phyloP scores from a whole-genome alignment of 1,139 yeast species.

The Pichia sp. region DNA sequence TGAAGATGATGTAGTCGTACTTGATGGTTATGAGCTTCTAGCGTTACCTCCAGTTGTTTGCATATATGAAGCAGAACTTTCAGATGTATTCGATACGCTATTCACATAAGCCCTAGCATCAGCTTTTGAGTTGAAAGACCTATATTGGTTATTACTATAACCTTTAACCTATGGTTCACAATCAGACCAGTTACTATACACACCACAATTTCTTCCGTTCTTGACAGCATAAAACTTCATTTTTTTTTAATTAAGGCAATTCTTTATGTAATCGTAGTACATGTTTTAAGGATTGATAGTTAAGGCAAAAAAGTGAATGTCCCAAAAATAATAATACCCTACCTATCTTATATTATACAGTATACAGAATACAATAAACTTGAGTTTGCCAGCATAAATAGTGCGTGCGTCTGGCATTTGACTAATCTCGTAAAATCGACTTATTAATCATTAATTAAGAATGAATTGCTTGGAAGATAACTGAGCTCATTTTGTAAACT shows the following conservation, averaged over 20 bases:
- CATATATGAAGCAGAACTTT: background rate
- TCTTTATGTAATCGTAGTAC: too few relatives aligned
- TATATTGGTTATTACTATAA: slow-evolving; percentile 14
- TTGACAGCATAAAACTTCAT: slow-evolving; percentile 22
- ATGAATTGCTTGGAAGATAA: too few relatives aligned
- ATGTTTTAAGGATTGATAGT: too few relatives aligned
- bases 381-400: too few relatives aligned
- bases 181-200: slow-evolving; percentile 16
- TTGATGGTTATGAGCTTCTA: background rate
- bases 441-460: too few relatives aligned
- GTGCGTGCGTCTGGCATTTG: too few relatives aligned
- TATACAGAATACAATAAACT: too few relatives aligned
- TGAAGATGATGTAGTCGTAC: background rate
- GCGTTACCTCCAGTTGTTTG: background rate
- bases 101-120: slow-evolving; percentile 15
- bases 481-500: background rate
- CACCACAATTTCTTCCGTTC: slow-evolving; percentile 16
- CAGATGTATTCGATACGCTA: background rate
- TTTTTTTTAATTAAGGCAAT: background rate
- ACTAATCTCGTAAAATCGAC: too few relatives aligned
- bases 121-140: slow-evolving; percentile 13
- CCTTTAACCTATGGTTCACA: slow-evolving; percentile 18
- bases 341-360: too few relatives aligned
- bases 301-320: too few relatives aligned
- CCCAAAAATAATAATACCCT: too few relatives aligned